Conservation (phyloP, 148 eudicot genomes). For the Gaultheria prostrata region DNA sequence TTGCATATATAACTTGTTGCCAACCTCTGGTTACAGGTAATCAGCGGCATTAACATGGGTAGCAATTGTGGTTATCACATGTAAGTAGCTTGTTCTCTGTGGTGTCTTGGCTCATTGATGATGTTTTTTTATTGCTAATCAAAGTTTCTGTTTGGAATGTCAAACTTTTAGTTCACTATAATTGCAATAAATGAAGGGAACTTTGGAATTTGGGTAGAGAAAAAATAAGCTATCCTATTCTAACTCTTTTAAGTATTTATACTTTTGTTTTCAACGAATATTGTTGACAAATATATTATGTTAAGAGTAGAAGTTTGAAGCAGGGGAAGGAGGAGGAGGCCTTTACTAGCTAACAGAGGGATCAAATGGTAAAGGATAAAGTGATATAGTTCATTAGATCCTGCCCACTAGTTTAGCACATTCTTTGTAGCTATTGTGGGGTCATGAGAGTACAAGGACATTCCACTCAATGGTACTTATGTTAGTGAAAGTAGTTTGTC, state of each 20-base stretch:
- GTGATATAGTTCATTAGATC: background rate
- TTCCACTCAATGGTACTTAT: background rate
- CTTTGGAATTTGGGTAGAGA: background rate
- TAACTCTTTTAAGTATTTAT: too few relatives aligned
- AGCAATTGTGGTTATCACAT: slow-evolving; percentile 93
- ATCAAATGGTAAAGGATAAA: background rate
- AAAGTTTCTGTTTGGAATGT: background rate
- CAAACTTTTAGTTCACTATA: background rate
- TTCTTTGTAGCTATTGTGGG: background rate
- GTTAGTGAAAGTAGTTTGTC: background rate
- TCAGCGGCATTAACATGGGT: slow-evolving; percentile 98
- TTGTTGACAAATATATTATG: background rate
- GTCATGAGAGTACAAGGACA: background rate
- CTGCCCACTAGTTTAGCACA: background rate
- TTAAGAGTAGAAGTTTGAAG: background rate
- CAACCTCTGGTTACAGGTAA: slow-evolving; percentile 49
- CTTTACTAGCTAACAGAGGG: background rate
- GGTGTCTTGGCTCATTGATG: background rate
- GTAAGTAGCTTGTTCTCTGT: slow-evolving; percentile 43
- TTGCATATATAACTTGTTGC: background rate
- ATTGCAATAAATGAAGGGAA: background rate
- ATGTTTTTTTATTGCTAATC: background rate
- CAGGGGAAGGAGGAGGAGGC: background rate
- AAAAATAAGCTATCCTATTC: background rate
- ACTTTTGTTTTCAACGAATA: background rate